Conservation (phyloP, 2,329 filamentous ascomycete species). For the Ciborinia camelliae region DNA sequence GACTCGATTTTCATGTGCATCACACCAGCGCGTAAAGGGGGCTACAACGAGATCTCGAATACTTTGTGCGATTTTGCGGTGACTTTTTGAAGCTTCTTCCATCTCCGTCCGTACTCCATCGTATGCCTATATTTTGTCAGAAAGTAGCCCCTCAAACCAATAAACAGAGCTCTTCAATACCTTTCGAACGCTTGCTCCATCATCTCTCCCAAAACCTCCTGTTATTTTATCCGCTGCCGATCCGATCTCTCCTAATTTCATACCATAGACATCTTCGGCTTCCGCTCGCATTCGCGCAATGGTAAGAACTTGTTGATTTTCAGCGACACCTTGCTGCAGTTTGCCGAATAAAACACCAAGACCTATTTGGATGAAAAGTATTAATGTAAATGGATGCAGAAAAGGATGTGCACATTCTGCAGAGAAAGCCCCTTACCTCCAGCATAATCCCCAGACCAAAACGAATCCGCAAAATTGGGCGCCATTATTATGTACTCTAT, state of each 20-base stretch:
- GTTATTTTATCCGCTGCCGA: conserved; percentile 76
- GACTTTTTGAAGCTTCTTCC: conserved; percentile 83
- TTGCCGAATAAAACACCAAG: conserved; percentile 94
- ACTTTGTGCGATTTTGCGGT: conserved; percentile 93
- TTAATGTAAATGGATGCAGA: conserved; percentile 22
- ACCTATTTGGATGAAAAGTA: conserved; percentile 44
- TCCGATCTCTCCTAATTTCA: conserved; percentile 76
- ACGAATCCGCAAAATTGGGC: conserved; percentile 90
- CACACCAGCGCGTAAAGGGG: conserved; percentile 94
- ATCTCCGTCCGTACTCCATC: conserved; percentile 91
- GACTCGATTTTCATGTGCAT: conserved; percentile 85
- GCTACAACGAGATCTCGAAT: conserved; percentile 94
- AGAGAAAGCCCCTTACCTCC: conserved; percentile 58
- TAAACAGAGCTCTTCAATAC: conserved; percentile 56
- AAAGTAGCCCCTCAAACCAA: conserved; percentile 17
- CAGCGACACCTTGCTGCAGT: conserved; percentile 90
- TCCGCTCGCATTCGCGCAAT: conserved; percentile 93
- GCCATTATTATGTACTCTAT: conserved; percentile 48
- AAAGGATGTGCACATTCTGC: background rate
- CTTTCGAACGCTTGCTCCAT: conserved; percentile 94
- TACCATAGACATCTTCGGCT: conserved; percentile 86
- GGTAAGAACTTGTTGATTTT: conserved; percentile 91
- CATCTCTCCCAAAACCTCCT: conserved; percentile 84
- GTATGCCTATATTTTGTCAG: conserved; percentile 63
- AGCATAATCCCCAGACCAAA: conserved; percentile 98